Conservation (phyloP, 306 rosid species). For the Quercus alba region DNA sequence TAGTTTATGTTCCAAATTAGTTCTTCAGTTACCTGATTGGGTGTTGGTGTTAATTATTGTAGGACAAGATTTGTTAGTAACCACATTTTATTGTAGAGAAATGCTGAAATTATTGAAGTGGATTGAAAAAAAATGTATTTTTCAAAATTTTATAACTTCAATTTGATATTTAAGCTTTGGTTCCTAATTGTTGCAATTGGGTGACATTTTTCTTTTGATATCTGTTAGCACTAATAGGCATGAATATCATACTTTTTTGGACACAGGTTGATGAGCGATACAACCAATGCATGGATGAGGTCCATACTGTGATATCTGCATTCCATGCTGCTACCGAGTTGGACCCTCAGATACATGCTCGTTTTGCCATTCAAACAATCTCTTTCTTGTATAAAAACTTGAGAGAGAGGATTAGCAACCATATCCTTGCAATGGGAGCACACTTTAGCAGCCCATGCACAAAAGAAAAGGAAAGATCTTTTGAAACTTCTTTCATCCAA, state of each 20-base stretch:
- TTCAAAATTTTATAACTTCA: no score
- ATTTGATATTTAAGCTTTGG: no score
- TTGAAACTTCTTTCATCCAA: constrained; percentile 64
- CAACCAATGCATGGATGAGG: constrained; percentile 75
- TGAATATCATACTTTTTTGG: not conserved
- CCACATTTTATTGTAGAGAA: not conserved
- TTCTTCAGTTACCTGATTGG: constrained; percentile 1
- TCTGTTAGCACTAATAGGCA: not conserved
- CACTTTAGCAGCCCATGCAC: constrained; percentile 29
- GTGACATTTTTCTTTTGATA: not conserved
- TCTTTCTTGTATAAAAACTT: constrained; percentile 57
- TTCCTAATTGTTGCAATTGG: no score
- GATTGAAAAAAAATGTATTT: not conserved
- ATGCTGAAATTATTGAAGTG: not conserved
- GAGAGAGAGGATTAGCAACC: constrained; percentile 73
- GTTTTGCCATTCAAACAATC: constrained; percentile 62
- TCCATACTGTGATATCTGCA: constrained; percentile 77
- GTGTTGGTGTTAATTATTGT: not conserved
- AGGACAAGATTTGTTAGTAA: not conserved
- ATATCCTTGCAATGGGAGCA: constrained; percentile 53
- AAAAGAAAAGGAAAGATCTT: constrained; percentile 48
- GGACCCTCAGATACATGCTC: constrained; percentile 69
- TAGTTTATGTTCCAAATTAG: not conserved
- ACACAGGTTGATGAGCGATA: constrained; percentile 74
- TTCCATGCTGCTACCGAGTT: constrained; percentile 82